Evolutionary conservation across 108 stramenopile genomes (phyloP).

Genomic region (Chaetoceros tenuissimus): DNA sequence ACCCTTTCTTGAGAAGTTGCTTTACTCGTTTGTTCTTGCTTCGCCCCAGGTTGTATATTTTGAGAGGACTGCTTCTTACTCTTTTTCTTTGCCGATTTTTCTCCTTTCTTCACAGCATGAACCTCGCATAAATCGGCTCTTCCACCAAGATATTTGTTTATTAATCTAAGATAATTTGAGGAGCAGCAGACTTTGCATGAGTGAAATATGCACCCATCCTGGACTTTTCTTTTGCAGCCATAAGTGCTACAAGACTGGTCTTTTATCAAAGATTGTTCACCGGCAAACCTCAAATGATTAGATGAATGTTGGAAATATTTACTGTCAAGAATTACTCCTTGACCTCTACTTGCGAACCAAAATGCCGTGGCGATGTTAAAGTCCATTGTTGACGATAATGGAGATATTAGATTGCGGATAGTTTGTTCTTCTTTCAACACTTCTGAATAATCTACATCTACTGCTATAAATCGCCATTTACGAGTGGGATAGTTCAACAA

Average conservation of each 20-base stretch:
- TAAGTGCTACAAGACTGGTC: not conserved
- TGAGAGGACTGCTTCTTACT: not conserved
- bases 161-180: not conserved
- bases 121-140: not conserved
- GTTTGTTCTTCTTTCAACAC: constrained; percentile 42
- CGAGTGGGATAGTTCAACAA: constrained; percentile 45
- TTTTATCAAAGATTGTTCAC: not conserved
- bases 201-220: not conserved
- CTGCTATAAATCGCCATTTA: constrained; percentile 57
- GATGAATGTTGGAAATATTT: constrained; percentile 1
- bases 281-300: not conserved
- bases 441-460: constrained; percentile 68
- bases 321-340: constrained; percentile 23
- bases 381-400: constrained; percentile 82
- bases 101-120: not conserved
- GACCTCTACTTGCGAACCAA: constrained; percentile 86
- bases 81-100: not conserved
- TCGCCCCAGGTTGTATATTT: not conserved
- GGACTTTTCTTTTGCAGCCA: not conserved
- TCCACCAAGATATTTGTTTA: not conserved
- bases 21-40: not conserved
- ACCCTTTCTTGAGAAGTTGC: not conserved
- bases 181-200: not conserved
- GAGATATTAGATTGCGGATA: constrained; percentile 58
- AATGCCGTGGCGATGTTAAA: constrained; percentile 93